Conservation (phyloP, 1,284 basidiomycete genomes). For the Anthracocystis walkeri region DNA sequence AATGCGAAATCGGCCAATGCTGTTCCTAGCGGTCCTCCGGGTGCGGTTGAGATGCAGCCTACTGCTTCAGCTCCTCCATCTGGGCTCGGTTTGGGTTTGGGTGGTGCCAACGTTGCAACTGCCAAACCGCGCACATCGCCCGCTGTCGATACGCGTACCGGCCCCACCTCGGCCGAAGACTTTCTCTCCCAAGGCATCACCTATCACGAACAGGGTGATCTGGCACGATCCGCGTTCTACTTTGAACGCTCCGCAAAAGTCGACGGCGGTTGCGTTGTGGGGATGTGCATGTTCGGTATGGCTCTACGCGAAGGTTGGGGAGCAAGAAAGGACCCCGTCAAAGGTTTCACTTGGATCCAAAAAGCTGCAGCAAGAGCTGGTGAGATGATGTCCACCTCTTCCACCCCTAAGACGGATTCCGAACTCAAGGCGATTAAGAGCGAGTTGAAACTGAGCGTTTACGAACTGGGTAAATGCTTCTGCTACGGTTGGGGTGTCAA, state of each 20-base stretch:
- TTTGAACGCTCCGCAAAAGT: slow-evolving; percentile 84
- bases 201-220: slow-evolving; percentile 82
- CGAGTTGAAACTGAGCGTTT: slow-evolving; percentile 87
- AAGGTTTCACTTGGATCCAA: slow-evolving; percentile 84
- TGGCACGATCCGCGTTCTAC: slow-evolving; percentile 79
- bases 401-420: slow-evolving; percentile 69
- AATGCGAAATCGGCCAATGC: slow-evolving; percentile 38
- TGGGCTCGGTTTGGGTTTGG: slow-evolving; percentile 3
- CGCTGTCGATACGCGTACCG: slow-evolving; percentile 50
- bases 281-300: slow-evolving; percentile 92
- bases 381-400: slow-evolving; percentile 77
- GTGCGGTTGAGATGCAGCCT: slow-evolving; percentile 30
- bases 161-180: slow-evolving; percentile 54
- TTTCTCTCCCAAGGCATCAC: slow-evolving; percentile 75
- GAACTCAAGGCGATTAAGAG: slow-evolving; percentile 72
- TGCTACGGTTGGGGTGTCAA: slow-evolving; percentile 88
- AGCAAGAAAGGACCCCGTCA: slow-evolving; percentile 75
- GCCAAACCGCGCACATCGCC: slow-evolving; percentile 31
- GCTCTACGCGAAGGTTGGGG: slow-evolving; percentile 91
- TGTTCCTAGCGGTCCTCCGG: slow-evolving; percentile 4
- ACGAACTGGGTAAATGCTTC: slow-evolving; percentile 91
- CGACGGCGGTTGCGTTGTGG: slow-evolving; percentile 83
- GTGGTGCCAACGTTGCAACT: background rate
- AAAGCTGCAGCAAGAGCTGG: slow-evolving; percentile 84
- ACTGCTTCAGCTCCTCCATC: slow-evolving; percentile 17